Percentiles rank a stretch among this genome's conserved stretches.
Evolutionary conservation across 2,329 filamentous ascomycete species (phyloP).

Genomic region (Lachnellula arida): DNA sequence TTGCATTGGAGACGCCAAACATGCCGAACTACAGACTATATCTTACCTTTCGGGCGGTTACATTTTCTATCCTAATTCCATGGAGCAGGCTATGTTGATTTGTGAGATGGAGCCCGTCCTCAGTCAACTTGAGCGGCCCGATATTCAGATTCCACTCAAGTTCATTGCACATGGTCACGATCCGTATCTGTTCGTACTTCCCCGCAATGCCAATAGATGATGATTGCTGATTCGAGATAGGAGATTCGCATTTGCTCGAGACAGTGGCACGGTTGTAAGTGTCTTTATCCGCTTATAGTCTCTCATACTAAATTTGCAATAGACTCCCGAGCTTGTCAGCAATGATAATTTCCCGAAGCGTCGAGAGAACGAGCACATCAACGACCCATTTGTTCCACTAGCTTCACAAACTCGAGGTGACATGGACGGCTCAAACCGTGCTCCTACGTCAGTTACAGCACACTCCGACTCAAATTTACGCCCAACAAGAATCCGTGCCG

Average conservation of each 20-base stretch:
- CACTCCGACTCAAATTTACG: conserved; percentile 4
- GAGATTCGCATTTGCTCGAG: neutral
- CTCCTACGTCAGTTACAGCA: neutral
- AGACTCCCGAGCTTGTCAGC: conserved; percentile 3
- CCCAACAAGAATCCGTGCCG: conserved; percentile 4
- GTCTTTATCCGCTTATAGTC: neutral
- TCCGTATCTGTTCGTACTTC: neutral
- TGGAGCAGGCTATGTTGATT: conserved; percentile 7
- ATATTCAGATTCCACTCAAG: neutral
- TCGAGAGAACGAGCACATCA: conserved; percentile 1
- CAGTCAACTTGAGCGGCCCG: conserved; percentile 4
- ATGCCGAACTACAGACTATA: conserved; percentile 4
- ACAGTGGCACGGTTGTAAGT: neutral
- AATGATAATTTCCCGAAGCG: conserved; percentile 6
- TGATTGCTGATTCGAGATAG: neutral
- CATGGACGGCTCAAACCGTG: neutral
- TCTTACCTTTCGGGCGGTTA: conserved; percentile 10
- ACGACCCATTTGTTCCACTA: conserved; percentile 4
- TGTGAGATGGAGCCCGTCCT: conserved; percentile 12
- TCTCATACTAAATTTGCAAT: neutral
- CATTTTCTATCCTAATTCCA: conserved; percentile 2
- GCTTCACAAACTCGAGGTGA: neutral
- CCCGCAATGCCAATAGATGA: neutral
- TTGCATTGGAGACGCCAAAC: conserved; percentile 1
- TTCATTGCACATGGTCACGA: neutral